A percentile compares a stretch with the other conserved stretches of the same genome.
phyloP scores from a whole-genome alignment of 306 rosid species.

The Acacia melanoxylon region DNA sequence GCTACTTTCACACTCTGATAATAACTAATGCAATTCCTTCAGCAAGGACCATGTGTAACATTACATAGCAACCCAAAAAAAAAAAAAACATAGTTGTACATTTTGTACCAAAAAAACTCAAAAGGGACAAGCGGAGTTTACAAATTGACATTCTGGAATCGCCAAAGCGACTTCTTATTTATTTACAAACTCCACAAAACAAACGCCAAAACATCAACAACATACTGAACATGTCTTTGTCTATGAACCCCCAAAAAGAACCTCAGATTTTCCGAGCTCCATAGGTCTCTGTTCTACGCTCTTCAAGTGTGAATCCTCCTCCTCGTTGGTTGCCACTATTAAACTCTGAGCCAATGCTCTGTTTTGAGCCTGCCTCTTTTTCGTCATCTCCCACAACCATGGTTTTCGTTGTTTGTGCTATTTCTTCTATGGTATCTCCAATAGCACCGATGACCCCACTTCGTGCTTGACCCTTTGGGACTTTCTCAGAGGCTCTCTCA shows the following conservation, averaged over 20 bases:
- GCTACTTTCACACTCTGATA: background rate
- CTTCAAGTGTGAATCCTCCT: background rate
- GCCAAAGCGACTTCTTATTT: slow-evolving; percentile 18
- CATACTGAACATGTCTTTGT: background rate
- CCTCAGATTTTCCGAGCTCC: background rate
- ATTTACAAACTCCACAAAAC: slow-evolving; percentile 8
- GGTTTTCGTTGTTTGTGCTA: slow-evolving; percentile 55
- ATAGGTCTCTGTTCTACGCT: background rate
- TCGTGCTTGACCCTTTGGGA: background rate
- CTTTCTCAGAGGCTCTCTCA: slow-evolving; percentile 12
- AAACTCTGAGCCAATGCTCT: background rate
- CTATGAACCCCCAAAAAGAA: background rate
- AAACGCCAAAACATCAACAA: slow-evolving; percentile 17
- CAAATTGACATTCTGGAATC: background rate
- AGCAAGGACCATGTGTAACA: background rate
- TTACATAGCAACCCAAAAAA: background rate
- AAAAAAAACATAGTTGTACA: background rate
- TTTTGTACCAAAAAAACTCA: background rate
- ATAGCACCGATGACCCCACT: slow-evolving; percentile 50
- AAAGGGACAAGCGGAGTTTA: background rate
- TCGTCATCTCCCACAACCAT: slow-evolving; percentile 49
- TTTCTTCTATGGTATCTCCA: slow-evolving; percentile 66
- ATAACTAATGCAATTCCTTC: background rate
- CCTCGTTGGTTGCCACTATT: slow-evolving; percentile 17
- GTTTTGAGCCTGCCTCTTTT: slow-evolving; percentile 13